These are phyloP conservation scores for Alternaria ventricosa DNA, from an alignment of 2,329 filamentous ascomycete genomes.

Conservation along the genomic window DNA sequence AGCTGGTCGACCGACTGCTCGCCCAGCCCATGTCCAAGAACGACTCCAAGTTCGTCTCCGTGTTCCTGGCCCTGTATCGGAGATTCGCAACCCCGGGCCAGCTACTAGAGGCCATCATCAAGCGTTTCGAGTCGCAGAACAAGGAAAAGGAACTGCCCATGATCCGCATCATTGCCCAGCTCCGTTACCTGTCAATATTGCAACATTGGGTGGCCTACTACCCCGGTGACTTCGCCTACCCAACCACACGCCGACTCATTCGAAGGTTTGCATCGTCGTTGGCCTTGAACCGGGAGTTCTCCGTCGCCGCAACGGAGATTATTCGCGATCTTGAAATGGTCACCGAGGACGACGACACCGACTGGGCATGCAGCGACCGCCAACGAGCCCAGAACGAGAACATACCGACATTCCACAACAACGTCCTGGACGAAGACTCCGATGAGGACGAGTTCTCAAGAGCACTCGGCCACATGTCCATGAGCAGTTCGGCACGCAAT, in stretches of 20 bases:
- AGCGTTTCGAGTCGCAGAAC: constrained; percentile 74
- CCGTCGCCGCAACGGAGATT: constrained; percentile 85
- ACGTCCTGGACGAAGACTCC: constrained; percentile 49
- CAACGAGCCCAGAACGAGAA: constrained; percentile 56
- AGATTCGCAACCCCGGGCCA: constrained; percentile 86
- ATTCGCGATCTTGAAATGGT: constrained; percentile 76
- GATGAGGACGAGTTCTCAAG: constrained; percentile 44
- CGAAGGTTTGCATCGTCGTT: constrained; percentile 77
- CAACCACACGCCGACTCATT: constrained; percentile 73
- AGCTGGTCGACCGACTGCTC: constrained; percentile 81
- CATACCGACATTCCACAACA: constrained; percentile 52
- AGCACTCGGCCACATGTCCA: constrained; percentile 40
- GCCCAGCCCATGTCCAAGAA: constrained; percentile 80
- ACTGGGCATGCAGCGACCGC: constrained; percentile 86
- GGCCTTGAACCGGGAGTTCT: constrained; percentile 80
- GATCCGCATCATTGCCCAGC: constrained; percentile 78
- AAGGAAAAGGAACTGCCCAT: constrained; percentile 73
- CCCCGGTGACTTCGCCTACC: constrained; percentile 88
- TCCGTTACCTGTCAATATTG: constrained; percentile 82
- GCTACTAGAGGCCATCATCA: constrained; percentile 78
- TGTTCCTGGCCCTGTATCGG: constrained; percentile 91
- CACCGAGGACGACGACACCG: constrained; percentile 86
- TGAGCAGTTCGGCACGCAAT: constrained; percentile 30
- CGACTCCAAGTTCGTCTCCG: constrained; percentile 86
- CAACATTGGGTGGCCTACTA: constrained; percentile 90